Base-by-base conservation (phyloP, 2,329 filamentous ascomycete species). In the Hymenoscyphus linearis region DNA sequence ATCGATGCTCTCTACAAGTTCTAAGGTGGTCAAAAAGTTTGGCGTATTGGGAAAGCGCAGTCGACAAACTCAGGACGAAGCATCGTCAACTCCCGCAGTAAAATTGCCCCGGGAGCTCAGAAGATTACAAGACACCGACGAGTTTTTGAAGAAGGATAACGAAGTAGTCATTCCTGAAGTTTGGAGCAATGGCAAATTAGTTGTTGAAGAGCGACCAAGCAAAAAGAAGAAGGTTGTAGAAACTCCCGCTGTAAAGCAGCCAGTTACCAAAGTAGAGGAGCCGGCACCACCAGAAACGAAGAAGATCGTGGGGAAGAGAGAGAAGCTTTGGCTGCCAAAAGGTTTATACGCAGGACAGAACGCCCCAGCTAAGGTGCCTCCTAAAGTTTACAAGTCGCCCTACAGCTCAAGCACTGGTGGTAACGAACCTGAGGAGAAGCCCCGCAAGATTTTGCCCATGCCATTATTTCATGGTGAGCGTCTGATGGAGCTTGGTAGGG, bases 271-370 rank as follows among this genome's bases (percentile, higher is more conserved):
- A 37, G 31, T 35, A 18, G 63, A 65, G 44, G 61, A 63, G 26
- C 57, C 62, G 18, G 64, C 62, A 56, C 50, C 58, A 16, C 47
- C 54, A 9, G 64, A 62, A 27, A 66, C 62, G 36, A 70, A 69
- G 55, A 66, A 67, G 37, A 73, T 78, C 55, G 65, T 72, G 57
- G 79, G 71, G 63, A 58, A 64, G 66, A 56, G 66, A 67, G 64
- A 71, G 14, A 74, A 73, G 53, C 60, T 64, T 44, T 98, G 90
- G 83, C 79, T 96, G 59, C 80, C 82, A 58, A 90, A 92, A 73
- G 95, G 93, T 10, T 80, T 98, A 14, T 98, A 96, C 71, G 87
- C 91, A 0, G 95, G 95, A 31, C 93, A 97, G 73, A 80, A 86
- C 25, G 47, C 60, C 22, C 40, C 40, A 2, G 40, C 40, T 47